phyloP scores from a whole-genome alignment of 495 filamentous ascomycete species.

The Penicillium alfredii region DNA sequence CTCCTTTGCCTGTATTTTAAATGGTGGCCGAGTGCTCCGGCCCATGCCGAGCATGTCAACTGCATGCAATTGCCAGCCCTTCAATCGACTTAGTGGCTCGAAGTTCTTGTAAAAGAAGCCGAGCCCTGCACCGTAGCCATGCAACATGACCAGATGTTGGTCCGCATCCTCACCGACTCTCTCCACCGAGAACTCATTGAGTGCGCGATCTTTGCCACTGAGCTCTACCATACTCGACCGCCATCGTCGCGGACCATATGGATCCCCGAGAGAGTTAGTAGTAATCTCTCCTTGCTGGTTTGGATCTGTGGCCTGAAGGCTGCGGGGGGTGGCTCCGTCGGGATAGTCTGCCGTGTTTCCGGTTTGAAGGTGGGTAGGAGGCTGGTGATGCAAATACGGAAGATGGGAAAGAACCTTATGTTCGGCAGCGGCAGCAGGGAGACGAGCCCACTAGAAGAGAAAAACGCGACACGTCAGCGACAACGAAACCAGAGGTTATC shows the following conservation, averaged over 20 bases:
- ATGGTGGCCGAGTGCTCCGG: conserved; percentile 75
- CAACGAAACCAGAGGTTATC: background rate
- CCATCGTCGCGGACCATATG: conserved; percentile 81
- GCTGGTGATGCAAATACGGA: conserved; percentile 71
- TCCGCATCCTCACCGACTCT: conserved; percentile 68
- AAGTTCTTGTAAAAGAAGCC: conserved; percentile 99
- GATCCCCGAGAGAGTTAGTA: conserved; percentile 57
- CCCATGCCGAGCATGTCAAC: conserved; percentile 95
- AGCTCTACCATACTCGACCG: conserved; percentile 77
- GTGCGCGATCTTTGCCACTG: conserved; percentile 73
- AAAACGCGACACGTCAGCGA: conserved; percentile 5
- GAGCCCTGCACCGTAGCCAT: conserved; percentile 92
- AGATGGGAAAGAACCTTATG: conserved; percentile 84
- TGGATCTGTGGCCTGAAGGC: conserved; percentile 34
- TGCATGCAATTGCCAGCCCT: conserved; percentile 86
- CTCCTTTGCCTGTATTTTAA: conserved; percentile 76
- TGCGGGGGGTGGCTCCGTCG: conserved; percentile 34
- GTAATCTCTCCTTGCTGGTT: conserved; percentile 35
- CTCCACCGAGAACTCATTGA: conserved; percentile 93
- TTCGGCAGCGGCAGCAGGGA: conserved; percentile 79
- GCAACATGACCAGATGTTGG: conserved; percentile 91
- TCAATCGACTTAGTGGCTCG: conserved; percentile 67
- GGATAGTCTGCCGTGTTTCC: conserved; percentile 43
- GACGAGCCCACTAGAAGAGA: conserved; percentile 64
- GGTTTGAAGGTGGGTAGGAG: conserved; percentile 64